Evolutionary conservation across 1,139 yeast species (phyloP).

Genomic region (Lizanozyma gosingica): DNA sequence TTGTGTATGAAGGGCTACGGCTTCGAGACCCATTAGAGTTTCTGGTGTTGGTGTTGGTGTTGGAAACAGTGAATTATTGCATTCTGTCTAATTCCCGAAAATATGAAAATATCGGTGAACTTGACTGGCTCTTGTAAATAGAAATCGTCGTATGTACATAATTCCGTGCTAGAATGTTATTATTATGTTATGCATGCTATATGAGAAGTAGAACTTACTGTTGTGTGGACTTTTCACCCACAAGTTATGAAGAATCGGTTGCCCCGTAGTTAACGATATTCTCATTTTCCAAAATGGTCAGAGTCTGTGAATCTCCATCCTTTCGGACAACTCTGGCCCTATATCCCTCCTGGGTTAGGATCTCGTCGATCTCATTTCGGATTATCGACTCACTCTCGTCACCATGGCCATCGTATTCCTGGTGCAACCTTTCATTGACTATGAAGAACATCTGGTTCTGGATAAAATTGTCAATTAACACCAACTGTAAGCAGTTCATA

Average conservation of each 20-base stretch:
- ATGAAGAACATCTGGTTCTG: slow-evolving; percentile 26
- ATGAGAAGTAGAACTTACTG: no score
- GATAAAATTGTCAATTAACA: slow-evolving; percentile 38
- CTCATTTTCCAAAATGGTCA: no score
- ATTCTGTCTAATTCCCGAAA: not conserved
- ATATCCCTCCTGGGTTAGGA: slow-evolving; percentile 1
- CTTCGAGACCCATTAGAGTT: slow-evolving; percentile 33
- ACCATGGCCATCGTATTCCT: slow-evolving; percentile 8
- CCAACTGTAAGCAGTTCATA: slow-evolving; percentile 39
- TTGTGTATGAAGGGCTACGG: slow-evolving; percentile 90
- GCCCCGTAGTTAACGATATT: no score
- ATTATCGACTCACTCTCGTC: slow-evolving; percentile 11
- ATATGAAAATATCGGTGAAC: not conserved
- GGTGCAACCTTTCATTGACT: slow-evolving; percentile 14
- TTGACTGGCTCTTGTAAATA: no score
- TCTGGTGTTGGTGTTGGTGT: no score
- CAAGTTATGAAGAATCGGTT: no score
- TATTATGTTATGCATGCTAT: no score
- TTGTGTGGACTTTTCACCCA: no score
- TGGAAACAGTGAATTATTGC: slow-evolving; percentile 1
- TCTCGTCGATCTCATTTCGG: slow-evolving; percentile 4
- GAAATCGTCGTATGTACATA: slow-evolving; percentile 5
- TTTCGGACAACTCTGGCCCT: slow-evolving; percentile 4
- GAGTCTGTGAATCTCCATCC: not conserved
- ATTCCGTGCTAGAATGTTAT: no score